Conservation (phyloP, 768 basidiomycete genomes). For the Russula foetens region DNA sequence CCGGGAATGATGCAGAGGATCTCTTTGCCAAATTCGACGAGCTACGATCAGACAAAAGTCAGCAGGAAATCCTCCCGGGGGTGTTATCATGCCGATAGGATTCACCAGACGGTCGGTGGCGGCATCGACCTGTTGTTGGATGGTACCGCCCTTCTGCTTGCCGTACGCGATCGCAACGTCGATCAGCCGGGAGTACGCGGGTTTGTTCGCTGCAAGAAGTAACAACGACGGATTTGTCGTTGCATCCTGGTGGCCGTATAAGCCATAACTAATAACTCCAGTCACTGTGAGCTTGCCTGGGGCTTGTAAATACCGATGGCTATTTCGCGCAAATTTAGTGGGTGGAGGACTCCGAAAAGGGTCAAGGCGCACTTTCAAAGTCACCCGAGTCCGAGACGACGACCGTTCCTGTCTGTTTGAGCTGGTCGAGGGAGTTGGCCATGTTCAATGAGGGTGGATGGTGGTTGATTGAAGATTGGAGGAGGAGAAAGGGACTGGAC, state of each 20-base stretch:
- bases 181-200: constrained; percentile 76
- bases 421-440: constrained; percentile 73
- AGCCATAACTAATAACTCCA: background rate
- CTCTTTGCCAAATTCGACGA: constrained; percentile 96
- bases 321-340: constrained; percentile 26
- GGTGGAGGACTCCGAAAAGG: constrained; percentile 1
- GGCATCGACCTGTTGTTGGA: constrained; percentile 67
- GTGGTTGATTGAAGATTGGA: background rate
- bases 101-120: constrained; percentile 83
- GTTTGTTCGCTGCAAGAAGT: constrained; percentile 86
- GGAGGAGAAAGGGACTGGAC: background rate
- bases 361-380: constrained; percentile 57
- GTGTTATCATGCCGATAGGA: constrained; percentile 24
- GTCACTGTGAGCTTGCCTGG: constrained; percentile 40
- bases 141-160: constrained; percentile 71
- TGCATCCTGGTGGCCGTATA: constrained; percentile 59
- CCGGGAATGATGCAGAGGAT: constrained; percentile 95
- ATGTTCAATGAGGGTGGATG: constrained; percentile 30
- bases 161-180: constrained; percentile 64
- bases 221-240: constrained; percentile 97
- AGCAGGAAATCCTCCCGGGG: background rate
- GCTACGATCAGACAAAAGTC: constrained; percentile 39
- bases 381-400: constrained; percentile 98
- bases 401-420: constrained; percentile 89
- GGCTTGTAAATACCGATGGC: constrained; percentile 97